Evolutionary conservation across 352 stramenopile genomes (phyloP).

Genomic region (Pythium vanterpoolii): DNA sequence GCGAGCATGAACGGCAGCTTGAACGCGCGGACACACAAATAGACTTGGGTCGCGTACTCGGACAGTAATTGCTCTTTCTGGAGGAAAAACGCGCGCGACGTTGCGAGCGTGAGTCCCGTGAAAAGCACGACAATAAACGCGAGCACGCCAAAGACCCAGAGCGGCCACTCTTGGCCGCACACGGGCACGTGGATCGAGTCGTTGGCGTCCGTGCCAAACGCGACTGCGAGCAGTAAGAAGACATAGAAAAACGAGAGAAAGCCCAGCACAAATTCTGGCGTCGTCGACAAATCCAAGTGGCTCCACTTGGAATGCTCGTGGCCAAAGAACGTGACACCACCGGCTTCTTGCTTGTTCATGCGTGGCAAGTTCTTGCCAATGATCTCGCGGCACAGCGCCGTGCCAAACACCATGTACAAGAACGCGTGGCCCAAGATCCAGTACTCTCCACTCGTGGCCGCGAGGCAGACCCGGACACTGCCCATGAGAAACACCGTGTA

Average conservation of each 20-base stretch:
- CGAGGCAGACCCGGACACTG: conserved; percentile 63
- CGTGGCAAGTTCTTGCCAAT: conserved; percentile 75
- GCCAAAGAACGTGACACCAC: conserved; percentile 81
- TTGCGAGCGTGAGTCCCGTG: conserved; percentile 63
- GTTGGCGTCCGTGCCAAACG: conserved; percentile 58
- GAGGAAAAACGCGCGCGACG: conserved; percentile 77
- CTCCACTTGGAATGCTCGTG: conserved; percentile 58
- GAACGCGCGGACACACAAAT: conserved; percentile 58
- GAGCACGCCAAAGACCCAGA: conserved; percentile 86
- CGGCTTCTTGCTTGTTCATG: conserved; percentile 81
- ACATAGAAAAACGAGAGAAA: conserved; percentile 86
- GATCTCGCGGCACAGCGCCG: conserved; percentile 75
- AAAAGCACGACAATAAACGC: conserved; percentile 84
- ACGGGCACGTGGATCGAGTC: conserved; percentile 49
- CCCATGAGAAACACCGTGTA: conserved; percentile 84
- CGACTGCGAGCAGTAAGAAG: conserved; percentile 74
- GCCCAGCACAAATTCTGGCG: conserved; percentile 77
- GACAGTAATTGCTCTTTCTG: conserved; percentile 74
- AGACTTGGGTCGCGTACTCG: conserved; percentile 73
- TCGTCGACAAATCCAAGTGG: conserved; percentile 74
- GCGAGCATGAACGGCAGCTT: conserved; percentile 79
- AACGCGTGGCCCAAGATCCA: conserved; percentile 82
- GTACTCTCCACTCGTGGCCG: conserved; percentile 58
- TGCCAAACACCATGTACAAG: conserved; percentile 78
- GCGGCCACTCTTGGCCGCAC: conserved; percentile 61